A percentile compares a stretch with the other conserved stretches of the same genome.
Conservation (phyloP, 495 filamentous ascomycete genomes). For the Neurospora sp. region DNA sequence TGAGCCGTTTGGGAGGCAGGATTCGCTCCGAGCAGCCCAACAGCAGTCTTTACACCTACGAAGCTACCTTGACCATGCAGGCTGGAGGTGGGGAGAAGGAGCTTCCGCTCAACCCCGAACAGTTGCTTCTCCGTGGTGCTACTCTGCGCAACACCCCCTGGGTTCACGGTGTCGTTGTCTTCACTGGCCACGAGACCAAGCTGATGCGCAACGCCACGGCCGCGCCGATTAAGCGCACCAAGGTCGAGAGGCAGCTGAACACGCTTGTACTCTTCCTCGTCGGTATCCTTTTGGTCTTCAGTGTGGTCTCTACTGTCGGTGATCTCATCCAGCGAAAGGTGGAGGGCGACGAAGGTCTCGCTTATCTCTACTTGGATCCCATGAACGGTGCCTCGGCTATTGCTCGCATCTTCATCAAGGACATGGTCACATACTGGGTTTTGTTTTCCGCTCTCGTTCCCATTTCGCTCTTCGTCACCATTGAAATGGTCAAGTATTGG, state of each 20-base stretch:
- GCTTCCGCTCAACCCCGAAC: conserved; percentile 58
- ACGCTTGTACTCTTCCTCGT: conserved; percentile 85
- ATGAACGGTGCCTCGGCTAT: conserved; percentile 35
- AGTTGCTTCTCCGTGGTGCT: conserved; percentile 78
- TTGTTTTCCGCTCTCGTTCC: conserved; percentile 96
- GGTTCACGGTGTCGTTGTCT: conserved; percentile 94
- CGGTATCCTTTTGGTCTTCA: conserved; percentile 71
- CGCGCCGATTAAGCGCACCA: conserved; percentile 93
- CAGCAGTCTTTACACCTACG: conserved; percentile 96
- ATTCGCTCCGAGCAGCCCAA: conserved; percentile 95
- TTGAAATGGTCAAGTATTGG: conserved; percentile 96
- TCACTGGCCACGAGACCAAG: conserved; percentile 98
- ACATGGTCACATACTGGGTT: conserved; percentile 97
- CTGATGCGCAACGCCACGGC: conserved; percentile 98
- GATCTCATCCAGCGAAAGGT: conserved; percentile 71
- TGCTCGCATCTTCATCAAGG: conserved; percentile 78
- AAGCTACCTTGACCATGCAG: conserved; percentile 89
- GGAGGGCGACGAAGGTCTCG: conserved; percentile 40
- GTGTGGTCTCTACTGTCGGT: conserved; percentile 81
- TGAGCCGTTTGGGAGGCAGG: conserved; percentile 78
- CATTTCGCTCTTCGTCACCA: conserved; percentile 94
- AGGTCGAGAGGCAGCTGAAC: conserved; percentile 89
- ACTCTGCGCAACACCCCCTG: conserved; percentile 95
- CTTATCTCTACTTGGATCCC: conserved; percentile 58
- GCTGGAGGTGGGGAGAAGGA: conserved; percentile 95